Evolutionary conservation across 257 asterid species (phyloP).

Genomic region (Leptodermis oblonga): DNA sequence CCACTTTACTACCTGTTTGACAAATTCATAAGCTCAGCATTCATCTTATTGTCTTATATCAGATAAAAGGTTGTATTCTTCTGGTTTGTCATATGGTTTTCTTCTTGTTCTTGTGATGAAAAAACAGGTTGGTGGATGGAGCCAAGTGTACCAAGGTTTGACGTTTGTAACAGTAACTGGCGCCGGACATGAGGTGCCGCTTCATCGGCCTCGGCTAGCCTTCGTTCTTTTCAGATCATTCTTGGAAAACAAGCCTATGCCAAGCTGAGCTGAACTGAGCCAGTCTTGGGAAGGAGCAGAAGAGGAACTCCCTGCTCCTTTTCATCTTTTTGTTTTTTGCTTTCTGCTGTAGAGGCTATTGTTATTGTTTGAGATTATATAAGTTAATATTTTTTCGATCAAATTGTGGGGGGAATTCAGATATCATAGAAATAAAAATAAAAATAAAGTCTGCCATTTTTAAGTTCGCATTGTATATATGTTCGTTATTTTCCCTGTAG

Average conservation of each 20-base stretch:
- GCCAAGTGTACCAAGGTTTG: slow-evolving; percentile 86
- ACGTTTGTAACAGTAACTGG: slow-evolving; percentile 81
- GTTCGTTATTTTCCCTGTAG: neutral
- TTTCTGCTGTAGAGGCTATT: neutral
- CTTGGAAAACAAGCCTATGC: slow-evolving; percentile 73
- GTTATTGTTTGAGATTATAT: neutral
- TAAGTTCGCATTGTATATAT: neutral
- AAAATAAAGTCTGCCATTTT: neutral
- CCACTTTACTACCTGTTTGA: neutral
- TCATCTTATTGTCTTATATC: neutral
- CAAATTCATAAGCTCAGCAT: neutral
- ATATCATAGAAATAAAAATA: neutral
- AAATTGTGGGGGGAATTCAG: neutral
- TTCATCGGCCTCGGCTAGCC: slow-evolving; percentile 95
- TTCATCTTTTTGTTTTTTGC: too few species aligned
- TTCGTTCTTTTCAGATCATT: slow-evolving; percentile 67
- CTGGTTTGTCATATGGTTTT: neutral
- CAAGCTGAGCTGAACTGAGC: slow-evolving; percentile 24
- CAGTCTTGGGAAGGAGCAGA: slow-evolving; percentile 5
- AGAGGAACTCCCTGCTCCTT: slow-evolving; percentile 1
- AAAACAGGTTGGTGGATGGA: slow-evolving; percentile 96
- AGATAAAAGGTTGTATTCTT: neutral
- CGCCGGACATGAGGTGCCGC: slow-evolving; percentile 98
- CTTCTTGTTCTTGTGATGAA: slow-evolving; percentile 7
- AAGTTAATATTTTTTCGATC: neutral